A percentile compares a stretch with the other conserved stretches of the same genome.
phyloP scores from a whole-genome alignment of 2,329 filamentous ascomycete genomes.

The Hyphodiscus sp. region DNA sequence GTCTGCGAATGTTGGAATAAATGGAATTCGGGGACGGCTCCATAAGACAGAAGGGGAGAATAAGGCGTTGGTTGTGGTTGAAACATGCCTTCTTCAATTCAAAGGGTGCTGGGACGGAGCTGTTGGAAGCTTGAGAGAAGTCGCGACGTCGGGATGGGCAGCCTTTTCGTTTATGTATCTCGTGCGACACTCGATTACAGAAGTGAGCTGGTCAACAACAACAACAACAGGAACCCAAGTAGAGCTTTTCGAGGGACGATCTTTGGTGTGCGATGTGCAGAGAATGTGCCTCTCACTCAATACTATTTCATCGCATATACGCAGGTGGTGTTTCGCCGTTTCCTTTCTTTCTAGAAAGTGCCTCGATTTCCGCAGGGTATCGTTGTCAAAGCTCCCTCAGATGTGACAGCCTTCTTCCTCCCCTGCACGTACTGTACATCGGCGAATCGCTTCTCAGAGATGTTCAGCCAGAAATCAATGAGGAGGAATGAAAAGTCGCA shows the following conservation, averaged over 20 bases:
- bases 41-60: constrained; percentile 22
- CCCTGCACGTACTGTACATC: background rate
- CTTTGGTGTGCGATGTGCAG: background rate
- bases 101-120: background rate
- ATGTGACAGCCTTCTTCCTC: background rate
- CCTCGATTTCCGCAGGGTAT: background rate
- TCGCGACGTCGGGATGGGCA: background rate
- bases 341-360: background rate
- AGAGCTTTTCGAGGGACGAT: background rate
- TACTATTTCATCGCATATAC: background rate
- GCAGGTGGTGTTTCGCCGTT: background rate
- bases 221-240: background rate
- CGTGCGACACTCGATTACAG: background rate
- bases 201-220: background rate
- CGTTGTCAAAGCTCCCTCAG: background rate
- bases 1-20: constrained; percentile 11
- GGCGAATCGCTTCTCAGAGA: constrained; percentile 5
- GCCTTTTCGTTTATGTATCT: background rate
- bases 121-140: background rate
- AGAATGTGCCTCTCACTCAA: background rate
- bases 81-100: constrained; percentile 21
- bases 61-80: constrained; percentile 28
- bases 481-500: background rate
- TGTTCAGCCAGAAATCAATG: constrained; percentile 11
- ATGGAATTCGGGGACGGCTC: constrained; percentile 13